These are phyloP conservation scores for Cornus kousa DNA, from an alignment of 148 eudicot genomes.

Conservation along the genomic window DNA sequence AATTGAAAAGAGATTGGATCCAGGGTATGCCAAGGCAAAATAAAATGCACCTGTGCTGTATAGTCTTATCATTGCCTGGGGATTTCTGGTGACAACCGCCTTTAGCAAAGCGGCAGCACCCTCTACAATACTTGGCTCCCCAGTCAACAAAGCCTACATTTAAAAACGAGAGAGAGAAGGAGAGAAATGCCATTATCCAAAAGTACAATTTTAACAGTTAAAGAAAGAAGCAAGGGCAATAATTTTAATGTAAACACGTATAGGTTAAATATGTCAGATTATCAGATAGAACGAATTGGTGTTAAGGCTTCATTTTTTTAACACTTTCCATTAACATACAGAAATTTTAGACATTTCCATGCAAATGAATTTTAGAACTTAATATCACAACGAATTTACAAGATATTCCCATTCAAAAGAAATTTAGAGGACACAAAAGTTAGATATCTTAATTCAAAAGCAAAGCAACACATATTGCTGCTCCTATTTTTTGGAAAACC, in stretches of 20 bases:
- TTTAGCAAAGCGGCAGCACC: slow-evolving; percentile 87
- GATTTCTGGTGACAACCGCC: slow-evolving; percentile 91
- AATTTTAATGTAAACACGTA: background rate
- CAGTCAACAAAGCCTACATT: slow-evolving; percentile 85
- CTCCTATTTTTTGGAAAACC: background rate
- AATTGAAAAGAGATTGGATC: slow-evolving; percentile 89
- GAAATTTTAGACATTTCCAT: background rate
- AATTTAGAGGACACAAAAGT: background rate
- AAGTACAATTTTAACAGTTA: background rate
- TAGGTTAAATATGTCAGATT: background rate
- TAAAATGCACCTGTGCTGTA: slow-evolving; percentile 97
- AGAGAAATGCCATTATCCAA: background rate
- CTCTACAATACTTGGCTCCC: slow-evolving; percentile 94
- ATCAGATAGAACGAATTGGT: background rate
- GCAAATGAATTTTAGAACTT: background rate
- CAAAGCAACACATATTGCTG: background rate
- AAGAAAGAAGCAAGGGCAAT: background rate
- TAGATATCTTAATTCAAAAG: no score
- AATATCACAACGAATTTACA: background rate
- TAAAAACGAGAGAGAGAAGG: background rate
- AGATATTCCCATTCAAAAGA: background rate
- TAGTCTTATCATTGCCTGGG: slow-evolving; percentile 91
- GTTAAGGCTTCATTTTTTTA: background rate
- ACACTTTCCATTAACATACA: background rate
- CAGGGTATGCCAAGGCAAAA: slow-evolving; percentile 98